Evolutionary conservation across 1,284 basidiomycete genomes (phyloP), one percentile per base, ranked within the genome.

Genomic region (Hemileia vastatrix): DNA sequence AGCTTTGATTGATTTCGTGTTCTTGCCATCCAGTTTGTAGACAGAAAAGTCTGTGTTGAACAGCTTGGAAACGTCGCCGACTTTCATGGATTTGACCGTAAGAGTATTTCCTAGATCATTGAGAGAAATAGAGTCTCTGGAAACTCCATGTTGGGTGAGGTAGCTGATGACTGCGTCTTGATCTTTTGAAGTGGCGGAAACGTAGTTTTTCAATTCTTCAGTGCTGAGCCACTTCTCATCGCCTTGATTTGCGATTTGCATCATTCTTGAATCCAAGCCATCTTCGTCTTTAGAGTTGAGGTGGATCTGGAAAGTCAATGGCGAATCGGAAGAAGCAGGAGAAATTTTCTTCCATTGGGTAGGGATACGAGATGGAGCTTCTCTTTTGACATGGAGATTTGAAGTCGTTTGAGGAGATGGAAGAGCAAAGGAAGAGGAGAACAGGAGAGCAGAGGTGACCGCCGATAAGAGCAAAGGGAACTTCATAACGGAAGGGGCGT

Each of bases 171-270:
- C 58, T 21, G 65, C 51, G 21, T 24, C 19, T 15, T 49, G 27
- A 27, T 23, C 33, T 13, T 58, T 53, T 11, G 44, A 6, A 33
- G 51, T 32, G 19, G 65, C 63, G 4, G 33, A 24, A 23, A 51
- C 64, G 54, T 66, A 66, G 27, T 31, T 27, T 15, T 52, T 52
- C 6, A 66, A 24, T 23, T 66, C 43, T n/a, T 65, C 65, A 13
- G 21, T 49, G n/a, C 33, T 56, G 24, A 66, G 59, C 65, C 65
- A 66, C 15, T 31, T 8, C 5, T 49, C 63, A 49, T 44, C 63
- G n/a, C 15, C 19, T n/a, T 32, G 23, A 18, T 11, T 2, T 33
- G 31, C 40, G 23, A 66, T 65, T 47, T 59, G 21, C 40, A 64
- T 8, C 65, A 66, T 66, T 23, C 57, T 48, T 40, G n/a, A 19